These are phyloP conservation scores for Pyrenophora graminea DNA, from an alignment of 2,329 filamentous ascomycete genomes.

Conservation along the genomic window DNA sequence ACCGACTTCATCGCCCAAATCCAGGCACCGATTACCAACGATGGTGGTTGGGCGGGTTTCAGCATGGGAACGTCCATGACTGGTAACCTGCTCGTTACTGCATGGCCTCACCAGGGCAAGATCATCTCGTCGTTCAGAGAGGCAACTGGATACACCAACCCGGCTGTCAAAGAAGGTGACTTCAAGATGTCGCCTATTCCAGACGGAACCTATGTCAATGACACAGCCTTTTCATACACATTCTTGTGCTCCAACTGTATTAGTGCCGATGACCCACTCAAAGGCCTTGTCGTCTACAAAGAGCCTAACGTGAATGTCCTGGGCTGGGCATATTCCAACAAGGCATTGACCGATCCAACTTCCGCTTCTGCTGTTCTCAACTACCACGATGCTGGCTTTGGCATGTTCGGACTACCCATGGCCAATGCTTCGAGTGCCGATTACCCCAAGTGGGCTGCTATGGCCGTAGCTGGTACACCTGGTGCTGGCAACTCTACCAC, in stretches of 20 bases:
- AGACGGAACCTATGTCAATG: constrained; percentile 58
- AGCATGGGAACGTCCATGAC: constrained; percentile 56
- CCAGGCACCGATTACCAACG: constrained; percentile 49
- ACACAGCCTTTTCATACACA: constrained; percentile 59
- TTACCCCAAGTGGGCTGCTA: constrained; percentile 42
- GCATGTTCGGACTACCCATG: constrained; percentile 37
- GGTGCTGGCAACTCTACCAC: constrained; percentile 32
- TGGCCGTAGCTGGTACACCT: constrained; percentile 29
- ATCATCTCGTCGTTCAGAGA: constrained; percentile 54
- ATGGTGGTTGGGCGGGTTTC: constrained; percentile 57
- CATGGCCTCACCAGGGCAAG: constrained; percentile 57
- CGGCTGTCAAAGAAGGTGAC: constrained; percentile 50
- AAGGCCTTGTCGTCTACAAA: constrained; percentile 31
- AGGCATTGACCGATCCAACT: constrained; percentile 31
- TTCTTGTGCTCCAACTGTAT: constrained; percentile 56
- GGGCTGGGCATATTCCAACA: constrained; percentile 39
- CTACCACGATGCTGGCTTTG: constrained; percentile 42
- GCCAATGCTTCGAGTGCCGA: constrained; percentile 38
- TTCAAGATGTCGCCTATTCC: constrained; percentile 53
- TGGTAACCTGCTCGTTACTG: constrained; percentile 55
- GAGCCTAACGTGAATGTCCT: constrained; percentile 31
- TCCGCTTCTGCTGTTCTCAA: constrained; percentile 27
- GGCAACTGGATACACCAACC: constrained; percentile 55
- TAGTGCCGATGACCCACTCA: constrained; percentile 22
- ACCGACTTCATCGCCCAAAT: constrained; percentile 62